These are phyloP conservation scores for Fistulina hepatica DNA, from an alignment of 1,284 basidiomycete species.

Conservation along the genomic window DNA sequence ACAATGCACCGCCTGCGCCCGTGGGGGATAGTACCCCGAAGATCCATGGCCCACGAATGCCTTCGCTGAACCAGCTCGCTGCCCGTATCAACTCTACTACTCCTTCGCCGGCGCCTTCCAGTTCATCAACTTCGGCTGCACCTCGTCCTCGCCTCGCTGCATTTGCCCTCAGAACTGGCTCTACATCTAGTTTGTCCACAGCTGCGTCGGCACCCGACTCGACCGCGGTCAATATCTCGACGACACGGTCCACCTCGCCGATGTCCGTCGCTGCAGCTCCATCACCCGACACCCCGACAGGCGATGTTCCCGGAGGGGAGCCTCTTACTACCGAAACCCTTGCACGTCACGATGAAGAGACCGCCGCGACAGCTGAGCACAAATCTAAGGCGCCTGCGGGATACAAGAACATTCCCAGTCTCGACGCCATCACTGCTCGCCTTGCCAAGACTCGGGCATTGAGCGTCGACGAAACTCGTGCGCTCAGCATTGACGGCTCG, in stretches of 20 bases:
- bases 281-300: slow-evolving; percentile 33
- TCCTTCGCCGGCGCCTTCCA: slow-evolving; percentile 20
- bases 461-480: slow-evolving; percentile 4
- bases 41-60: slow-evolving; percentile 45
- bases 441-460: slow-evolving; percentile 56
- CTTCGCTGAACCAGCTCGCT: slow-evolving; percentile 71
- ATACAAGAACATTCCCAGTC: slow-evolving; percentile 76
- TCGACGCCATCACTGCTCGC: slow-evolving; percentile 71
- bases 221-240: slow-evolving; percentile 46
- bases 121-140: slow-evolving; percentile 26
- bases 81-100: slow-evolving; percentile 52
- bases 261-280: slow-evolving; percentile 32
- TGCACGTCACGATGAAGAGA: slow-evolving; percentile 46
- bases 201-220: slow-evolving; percentile 48
- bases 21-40: too few species aligned
- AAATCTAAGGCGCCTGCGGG: slow-evolving; percentile 49
- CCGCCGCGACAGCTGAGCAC: slow-evolving; percentile 18
- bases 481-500: slow-evolving; percentile 65
- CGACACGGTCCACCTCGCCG: slow-evolving; percentile 51
- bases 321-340: slow-evolving; percentile 52
- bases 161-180: slow-evolving; percentile 56
- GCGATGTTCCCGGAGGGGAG: slow-evolving; percentile 36
- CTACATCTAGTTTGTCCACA: slow-evolving; percentile 42
- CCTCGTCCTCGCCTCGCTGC: slow-evolving; percentile 64
- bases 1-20: background rate